Base-by-base conservation (phyloP, 2,329 filamentous ascomycete genomes). In the Claviceps spartinae region DNA sequence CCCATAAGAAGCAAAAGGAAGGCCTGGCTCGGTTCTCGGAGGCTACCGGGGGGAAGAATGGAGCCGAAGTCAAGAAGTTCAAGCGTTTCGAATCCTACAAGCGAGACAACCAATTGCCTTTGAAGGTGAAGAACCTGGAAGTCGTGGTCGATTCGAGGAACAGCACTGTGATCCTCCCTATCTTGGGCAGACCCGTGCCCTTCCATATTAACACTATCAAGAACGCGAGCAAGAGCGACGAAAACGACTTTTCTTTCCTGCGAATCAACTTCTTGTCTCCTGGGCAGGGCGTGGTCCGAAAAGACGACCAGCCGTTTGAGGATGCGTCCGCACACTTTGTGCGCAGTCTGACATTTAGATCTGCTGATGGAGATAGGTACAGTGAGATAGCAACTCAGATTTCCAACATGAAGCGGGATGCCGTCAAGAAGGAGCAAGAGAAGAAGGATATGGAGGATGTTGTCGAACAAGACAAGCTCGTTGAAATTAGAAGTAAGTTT, bases 401-500 rank as follows among this genome's bases (percentile, higher is more conserved):
- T 61, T 91, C 88, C 11, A 93, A 96, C 63, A 84, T 98, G 74
- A 95, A 96, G 73, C 95, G 93, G 65, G 88, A 91, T 59, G 83
- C 87, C 5, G 81, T 88, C 43, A 90, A 95, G 69, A 86, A 88
- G 61, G 93, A 98, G 68, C 90, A 96, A 62, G 91, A 96, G 69
- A 96, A 97, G 81, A 98, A 98, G 72, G 91, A 98, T 61, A 86
- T 98, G 86, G 93, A 98, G 66, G 93, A 98, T 68, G 93, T 98
- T 22, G 90, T 98, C 5, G 93, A 97, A 69, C 93, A 98, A 68
- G 93, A 98, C 66, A 98, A 98, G 73, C 81, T 98, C 50, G 76
- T 94, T 59, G 90, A 96, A 65, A 90, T 97, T 59, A 79, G 93
- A 74, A 95, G 86, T 88, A 74, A 73, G 82, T 57, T 34, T 30